Evolutionary conservation across 2,329 filamentous ascomycete species (phyloP).

Genomic region (Dactylellina parvicollis): DNA sequence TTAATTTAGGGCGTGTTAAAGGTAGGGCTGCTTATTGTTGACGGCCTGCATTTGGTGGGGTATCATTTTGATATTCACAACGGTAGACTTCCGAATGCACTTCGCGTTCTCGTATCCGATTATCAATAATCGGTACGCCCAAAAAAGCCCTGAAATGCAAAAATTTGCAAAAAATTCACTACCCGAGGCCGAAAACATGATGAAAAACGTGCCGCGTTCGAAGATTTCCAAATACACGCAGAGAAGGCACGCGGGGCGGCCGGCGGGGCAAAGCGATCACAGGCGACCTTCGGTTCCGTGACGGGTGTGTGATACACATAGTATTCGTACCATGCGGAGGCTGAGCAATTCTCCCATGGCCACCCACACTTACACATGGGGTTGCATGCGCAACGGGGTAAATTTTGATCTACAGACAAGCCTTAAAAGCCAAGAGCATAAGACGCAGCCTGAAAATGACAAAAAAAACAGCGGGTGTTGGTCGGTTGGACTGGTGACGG

Average conservation of each 20-base stretch:
- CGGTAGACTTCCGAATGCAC: no score
- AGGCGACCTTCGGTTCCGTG: constrained; percentile 39
- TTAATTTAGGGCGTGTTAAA: no score
- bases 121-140: no score
- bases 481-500: not conserved
- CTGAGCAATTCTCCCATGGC: not conserved
- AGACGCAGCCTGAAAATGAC: constrained; percentile 7
- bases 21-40: no score
- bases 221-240: no score
- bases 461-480: constrained; percentile 4
- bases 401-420: constrained; percentile 28
- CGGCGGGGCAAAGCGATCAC: constrained; percentile 23
- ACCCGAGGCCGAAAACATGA: no score
- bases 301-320: not conserved
- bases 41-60: no score
- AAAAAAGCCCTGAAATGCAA: no score
- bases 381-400: not conserved
- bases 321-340: constrained; percentile 6
- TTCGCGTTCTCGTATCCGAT: no score
- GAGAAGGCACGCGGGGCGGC: not conserved
- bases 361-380: not conserved
- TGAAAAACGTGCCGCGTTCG: no score
- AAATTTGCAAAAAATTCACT: no score
- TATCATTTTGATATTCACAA: no score
- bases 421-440: constrained; percentile 19